A percentile compares a stretch with the other conserved stretches of the same genome.
phyloP scores from a whole-genome alignment of 2,329 filamentous ascomycete species.

The Alternaria brassicae region DNA sequence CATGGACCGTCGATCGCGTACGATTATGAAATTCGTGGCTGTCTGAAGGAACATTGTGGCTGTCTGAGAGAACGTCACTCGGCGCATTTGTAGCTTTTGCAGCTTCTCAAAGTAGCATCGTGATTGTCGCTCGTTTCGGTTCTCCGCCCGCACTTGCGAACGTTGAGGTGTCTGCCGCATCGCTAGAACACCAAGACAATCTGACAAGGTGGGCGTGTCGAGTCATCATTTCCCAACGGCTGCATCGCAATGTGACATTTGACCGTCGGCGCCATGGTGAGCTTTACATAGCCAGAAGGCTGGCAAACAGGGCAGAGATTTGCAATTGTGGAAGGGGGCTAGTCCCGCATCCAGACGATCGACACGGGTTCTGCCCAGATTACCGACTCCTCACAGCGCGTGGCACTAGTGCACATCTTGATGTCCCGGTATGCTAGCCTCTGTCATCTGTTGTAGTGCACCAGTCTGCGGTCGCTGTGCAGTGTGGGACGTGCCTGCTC shows the following conservation, averaged over 20 bases:
- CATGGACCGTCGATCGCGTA: constrained; percentile 5
- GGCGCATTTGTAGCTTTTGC: constrained; percentile 5
- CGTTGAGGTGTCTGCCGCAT: neutral
- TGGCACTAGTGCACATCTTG: constrained; percentile 6
- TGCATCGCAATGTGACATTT: constrained; percentile 7
- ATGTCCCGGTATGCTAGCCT: constrained; percentile 4
- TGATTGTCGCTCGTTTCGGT: neutral
- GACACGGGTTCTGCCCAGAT: constrained; percentile 29
- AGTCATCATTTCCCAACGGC: constrained; percentile 14
- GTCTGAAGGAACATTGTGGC: constrained; percentile 22
- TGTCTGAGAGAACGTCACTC: constrained; percentile 39
- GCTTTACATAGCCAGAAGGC: neutral
- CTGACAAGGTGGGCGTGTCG: constrained; percentile 4
- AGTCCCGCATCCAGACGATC: constrained; percentile 28
- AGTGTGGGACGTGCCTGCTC: constrained; percentile 13
- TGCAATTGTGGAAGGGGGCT: constrained; percentile 7
- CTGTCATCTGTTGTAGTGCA: neutral
- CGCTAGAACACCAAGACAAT: neutral
- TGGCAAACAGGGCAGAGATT: constrained; percentile 18
- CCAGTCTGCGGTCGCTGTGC: constrained; percentile 3
- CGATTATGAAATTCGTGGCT: constrained; percentile 1
- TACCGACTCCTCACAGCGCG: constrained; percentile 23
- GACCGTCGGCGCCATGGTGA: constrained; percentile 10
- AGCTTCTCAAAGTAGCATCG: neutral
- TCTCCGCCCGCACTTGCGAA: constrained; percentile 6